These are phyloP conservation scores for Epichloe sibirici DNA, from an alignment of 2,329 filamentous ascomycete genomes.

Conservation along the genomic window DNA sequence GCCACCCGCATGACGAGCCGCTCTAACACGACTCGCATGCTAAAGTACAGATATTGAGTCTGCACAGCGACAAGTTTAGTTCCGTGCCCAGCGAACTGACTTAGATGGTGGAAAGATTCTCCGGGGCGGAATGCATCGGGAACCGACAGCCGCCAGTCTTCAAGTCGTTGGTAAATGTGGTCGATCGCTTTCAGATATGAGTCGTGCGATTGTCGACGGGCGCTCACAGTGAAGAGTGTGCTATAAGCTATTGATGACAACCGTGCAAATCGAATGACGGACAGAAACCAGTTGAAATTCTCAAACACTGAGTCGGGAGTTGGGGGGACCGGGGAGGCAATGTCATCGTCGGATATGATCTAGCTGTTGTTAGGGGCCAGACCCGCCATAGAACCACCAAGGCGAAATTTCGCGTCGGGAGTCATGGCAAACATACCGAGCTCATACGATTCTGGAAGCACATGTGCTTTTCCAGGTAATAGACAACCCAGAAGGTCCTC, in stretches of 20 bases:
- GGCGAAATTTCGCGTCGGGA: background rate
- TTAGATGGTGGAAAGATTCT: slow-evolving; percentile 9
- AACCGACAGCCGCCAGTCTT: slow-evolving; percentile 19
- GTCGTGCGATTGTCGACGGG: slow-evolving; percentile 12
- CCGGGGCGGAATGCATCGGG: slow-evolving; percentile 19
- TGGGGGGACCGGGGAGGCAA: slow-evolving; percentile 22
- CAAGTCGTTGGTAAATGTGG: slow-evolving; percentile 13
- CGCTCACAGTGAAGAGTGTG: slow-evolving; percentile 23
- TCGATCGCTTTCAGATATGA: slow-evolving; percentile 12
- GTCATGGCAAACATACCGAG: slow-evolving; percentile 16
- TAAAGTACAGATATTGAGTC: slow-evolving; percentile 20
- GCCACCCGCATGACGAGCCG: slow-evolving; percentile 17
- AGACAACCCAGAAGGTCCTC: slow-evolving; percentile 28
- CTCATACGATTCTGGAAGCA: slow-evolving; percentile 18
- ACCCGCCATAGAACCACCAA: background rate
- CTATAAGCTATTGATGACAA: slow-evolving; percentile 21
- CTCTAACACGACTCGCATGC: slow-evolving; percentile 18
- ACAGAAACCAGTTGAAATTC: slow-evolving; percentile 23
- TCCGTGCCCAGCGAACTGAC: slow-evolving; percentile 7
- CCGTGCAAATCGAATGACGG: slow-evolving; percentile 17
- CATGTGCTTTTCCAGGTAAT: slow-evolving; percentile 24
- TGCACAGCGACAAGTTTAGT: slow-evolving; percentile 13
- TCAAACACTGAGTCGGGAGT: slow-evolving; percentile 19
- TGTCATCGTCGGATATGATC: slow-evolving; percentile 24
- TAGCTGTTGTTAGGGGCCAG: slow-evolving; percentile 6